Evolutionary conservation across 2,329 filamentous ascomycete species (phyloP), one percentile per base, ranked within the genome.

Genomic region (Blumeria hordei): DNA sequence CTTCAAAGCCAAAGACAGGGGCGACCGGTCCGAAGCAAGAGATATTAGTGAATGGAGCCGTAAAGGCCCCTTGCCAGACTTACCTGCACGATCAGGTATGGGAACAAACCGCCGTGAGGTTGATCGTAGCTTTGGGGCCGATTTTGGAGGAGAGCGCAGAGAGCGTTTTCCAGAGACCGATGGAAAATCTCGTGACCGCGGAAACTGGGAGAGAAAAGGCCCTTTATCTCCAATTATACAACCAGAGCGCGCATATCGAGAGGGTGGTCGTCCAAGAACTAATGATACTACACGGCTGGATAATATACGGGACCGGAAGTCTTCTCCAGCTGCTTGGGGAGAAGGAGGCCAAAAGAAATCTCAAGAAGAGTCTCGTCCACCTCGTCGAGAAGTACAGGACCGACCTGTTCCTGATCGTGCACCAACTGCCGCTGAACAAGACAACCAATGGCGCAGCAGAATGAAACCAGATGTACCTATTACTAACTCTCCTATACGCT

Each of bases 201-300:
- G 78, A 61, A 93, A 87, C 69, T 98, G 92, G 92, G 90, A 95
- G 70, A 85, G 92, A 63, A 92, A 85, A 66, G 92, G 92, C 11
- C 92, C 92, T 39, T 74, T 96, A 55, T 85, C 90, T 44, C 86
- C 90, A 21, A 73, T 71, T 61, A 73, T 73, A 54, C 75, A 71
- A 57, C 67, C 70, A 49, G 76, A 80, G 59, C 71, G 72, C 55
- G 70, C 68, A 53, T 72, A 73, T 54, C 73, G 77, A 58, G 77
- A 80, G 41, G 74, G 71, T 57, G 77, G 78, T 56, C 73, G 80
- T 59, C 70, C 74, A 57, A 69, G 72, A 59, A 77, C 71, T 66
- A 75, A 73, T 58, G 79, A 86, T 55, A 78, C 76, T 57, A 71
- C 77, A 62, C 72, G 76, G 59, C 5, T n/a, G 18, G 69, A 71